phyloP scores from a whole-genome alignment of 495 filamentous ascomycete species.

The Tuber microsphaerosporum region DNA sequence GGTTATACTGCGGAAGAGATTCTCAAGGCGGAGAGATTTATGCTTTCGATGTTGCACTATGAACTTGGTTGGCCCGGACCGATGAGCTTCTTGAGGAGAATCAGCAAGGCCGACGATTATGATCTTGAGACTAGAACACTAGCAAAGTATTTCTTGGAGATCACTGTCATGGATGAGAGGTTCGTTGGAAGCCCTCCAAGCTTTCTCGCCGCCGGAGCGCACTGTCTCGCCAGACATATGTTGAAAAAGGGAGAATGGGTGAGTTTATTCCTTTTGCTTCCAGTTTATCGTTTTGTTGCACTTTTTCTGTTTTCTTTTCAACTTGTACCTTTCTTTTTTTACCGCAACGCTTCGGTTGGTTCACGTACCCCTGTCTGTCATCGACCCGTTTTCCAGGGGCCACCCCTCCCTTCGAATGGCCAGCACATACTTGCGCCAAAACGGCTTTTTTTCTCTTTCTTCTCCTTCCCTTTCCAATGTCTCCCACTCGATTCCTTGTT shows the following conservation, averaged over 20 bases:
- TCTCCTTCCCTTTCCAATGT: background rate
- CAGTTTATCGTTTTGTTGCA: background rate
- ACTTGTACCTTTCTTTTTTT: background rate
- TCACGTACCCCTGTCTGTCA: background rate
- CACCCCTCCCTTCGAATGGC: background rate
- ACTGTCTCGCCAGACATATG: slow-evolving; percentile 85
- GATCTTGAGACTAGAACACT: slow-evolving; percentile 91
- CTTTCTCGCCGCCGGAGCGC: slow-evolving; percentile 83
- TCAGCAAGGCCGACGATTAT: slow-evolving; percentile 98
- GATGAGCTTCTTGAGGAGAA: slow-evolving; percentile 92
- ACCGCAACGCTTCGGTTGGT: background rate
- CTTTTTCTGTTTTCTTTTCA: background rate
- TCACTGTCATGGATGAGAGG: slow-evolving; percentile 96
- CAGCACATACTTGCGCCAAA: background rate
- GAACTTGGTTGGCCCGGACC: slow-evolving; percentile 94
- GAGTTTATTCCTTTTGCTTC: slow-evolving; percentile 44
- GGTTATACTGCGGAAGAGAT: slow-evolving; percentile 87
- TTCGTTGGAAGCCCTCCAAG: slow-evolving; percentile 87
- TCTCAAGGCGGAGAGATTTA: slow-evolving; percentile 94
- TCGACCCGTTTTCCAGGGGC: background rate
- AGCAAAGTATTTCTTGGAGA: slow-evolving; percentile 95
- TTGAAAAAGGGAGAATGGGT: slow-evolving; percentile 88
- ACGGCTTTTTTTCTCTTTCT: slow-evolving; percentile 5
- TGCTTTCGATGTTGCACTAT: slow-evolving; percentile 91
- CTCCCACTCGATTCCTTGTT: slow-evolving; percentile 3